Conservation (phyloP, 805 yeast species). For the Brettanomyces anomalus region DNA sequence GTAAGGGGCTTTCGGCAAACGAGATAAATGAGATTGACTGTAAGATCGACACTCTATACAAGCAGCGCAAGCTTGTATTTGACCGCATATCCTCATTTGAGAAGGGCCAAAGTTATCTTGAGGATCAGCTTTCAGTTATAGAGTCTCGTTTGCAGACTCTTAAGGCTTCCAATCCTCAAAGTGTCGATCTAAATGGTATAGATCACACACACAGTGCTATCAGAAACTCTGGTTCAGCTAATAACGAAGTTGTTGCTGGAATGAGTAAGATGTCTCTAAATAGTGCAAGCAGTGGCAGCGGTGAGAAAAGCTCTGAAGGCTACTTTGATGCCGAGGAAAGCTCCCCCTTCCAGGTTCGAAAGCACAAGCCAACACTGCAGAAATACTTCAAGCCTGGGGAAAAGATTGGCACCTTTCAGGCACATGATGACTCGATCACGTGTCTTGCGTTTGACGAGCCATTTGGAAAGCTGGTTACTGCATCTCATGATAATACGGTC, state of each 20-base stretch:
- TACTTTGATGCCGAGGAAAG: conserved; percentile 14
- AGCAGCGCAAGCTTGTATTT: conserved; percentile 44
- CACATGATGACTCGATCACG: conserved; percentile 45
- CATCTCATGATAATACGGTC: conserved; percentile 69
- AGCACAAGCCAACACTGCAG: conserved; percentile 54
- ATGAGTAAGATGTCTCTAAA: conserved; percentile 14
- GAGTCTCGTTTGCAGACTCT: conserved; percentile 35
- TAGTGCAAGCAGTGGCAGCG: conserved; percentile 24
- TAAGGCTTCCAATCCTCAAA: conserved; percentile 18
- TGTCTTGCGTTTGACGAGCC: conserved; percentile 65
- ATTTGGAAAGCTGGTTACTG: conserved; percentile 68
- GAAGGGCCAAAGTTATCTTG: conserved; percentile 48
- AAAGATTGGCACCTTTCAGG: conserved; percentile 37
- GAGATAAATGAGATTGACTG: conserved; percentile 59
- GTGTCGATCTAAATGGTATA: too few species aligned
- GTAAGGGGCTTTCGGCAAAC: conserved; percentile 54
- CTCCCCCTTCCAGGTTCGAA: conserved; percentile 24
- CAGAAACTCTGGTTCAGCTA: conserved; percentile 30
- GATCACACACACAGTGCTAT: too few species aligned
- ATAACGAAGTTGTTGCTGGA: conserved; percentile 18
- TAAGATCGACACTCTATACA: conserved; percentile 42
- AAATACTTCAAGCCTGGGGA: conserved; percentile 56
- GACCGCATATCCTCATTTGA: conserved; percentile 53
- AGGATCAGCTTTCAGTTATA: conserved; percentile 35
- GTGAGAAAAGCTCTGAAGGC: conserved; percentile 18